A percentile compares a stretch with the other conserved stretches of the same genome.
phyloP scores from a whole-genome alignment of 768 basidiomycete genomes.

The Kwoniella pini region DNA sequence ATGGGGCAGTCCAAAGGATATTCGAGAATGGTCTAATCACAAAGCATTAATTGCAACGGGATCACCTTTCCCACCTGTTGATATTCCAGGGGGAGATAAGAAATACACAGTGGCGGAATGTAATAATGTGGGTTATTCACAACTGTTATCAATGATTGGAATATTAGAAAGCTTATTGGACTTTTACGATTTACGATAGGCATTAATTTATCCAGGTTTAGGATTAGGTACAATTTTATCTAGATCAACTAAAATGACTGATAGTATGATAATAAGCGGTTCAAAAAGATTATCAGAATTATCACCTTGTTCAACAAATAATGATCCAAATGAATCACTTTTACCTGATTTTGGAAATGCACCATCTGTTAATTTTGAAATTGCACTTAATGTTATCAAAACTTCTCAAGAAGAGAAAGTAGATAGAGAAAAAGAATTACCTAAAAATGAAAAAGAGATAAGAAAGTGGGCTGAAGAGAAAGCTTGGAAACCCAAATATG shows the following conservation, averaged over 20 bases:
- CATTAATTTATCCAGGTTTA: conserved; percentile 78
- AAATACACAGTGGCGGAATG: conserved; percentile 59
- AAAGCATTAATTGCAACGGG: conserved; percentile 81
- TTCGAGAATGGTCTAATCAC: conserved; percentile 68
- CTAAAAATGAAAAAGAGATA: conserved; percentile 32
- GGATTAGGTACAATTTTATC: conserved; percentile 76
- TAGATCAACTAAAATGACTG: conserved; percentile 66
- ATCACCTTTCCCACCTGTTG: conserved; percentile 75
- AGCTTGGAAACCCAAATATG: conserved; percentile 69
- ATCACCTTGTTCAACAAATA: conserved; percentile 66
- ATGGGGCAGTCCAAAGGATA: conserved; percentile 41
- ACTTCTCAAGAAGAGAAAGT: conserved; percentile 73
- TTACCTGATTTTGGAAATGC: conserved; percentile 63
- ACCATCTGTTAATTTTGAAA: conserved; percentile 65
- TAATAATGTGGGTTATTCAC: conserved; percentile 48
- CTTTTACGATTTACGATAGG: too few relatives aligned
- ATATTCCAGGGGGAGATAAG: conserved; percentile 35
- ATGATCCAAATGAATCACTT: conserved; percentile 68
- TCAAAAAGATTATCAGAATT: conserved; percentile 72
- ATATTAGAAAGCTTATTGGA: neutral
- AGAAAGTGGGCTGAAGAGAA: conserved; percentile 62
- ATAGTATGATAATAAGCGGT: conserved; percentile 83
- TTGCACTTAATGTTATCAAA: conserved; percentile 70
- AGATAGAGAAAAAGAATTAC: conserved; percentile 58
- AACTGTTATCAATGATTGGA: too few relatives aligned